Conservation (phyloP, 768 basidiomycete genomes). For the Fomitopsis pulvina region DNA sequence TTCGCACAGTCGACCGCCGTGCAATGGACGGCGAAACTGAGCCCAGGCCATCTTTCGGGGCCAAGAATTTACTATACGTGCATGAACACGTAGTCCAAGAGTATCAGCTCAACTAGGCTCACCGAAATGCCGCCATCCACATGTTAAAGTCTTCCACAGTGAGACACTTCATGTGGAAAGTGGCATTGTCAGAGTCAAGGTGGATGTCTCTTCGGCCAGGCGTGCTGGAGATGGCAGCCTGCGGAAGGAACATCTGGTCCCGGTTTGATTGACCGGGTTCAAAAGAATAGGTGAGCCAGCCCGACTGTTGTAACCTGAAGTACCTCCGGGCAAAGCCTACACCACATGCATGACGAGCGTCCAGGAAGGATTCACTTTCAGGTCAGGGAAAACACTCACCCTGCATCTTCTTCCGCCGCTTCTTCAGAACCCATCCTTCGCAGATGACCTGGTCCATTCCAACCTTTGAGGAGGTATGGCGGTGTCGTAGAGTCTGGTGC, state of each 20-base stretch:
- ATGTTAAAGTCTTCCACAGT: slow-evolving; percentile 58
- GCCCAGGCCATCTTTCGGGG: slow-evolving; percentile 10
- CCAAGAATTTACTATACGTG: slow-evolving; percentile 51
- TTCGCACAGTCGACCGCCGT: slow-evolving; percentile 27
- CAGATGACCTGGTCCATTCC: slow-evolving; percentile 29
- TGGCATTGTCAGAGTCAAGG: slow-evolving; percentile 67
- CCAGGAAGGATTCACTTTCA: background rate
- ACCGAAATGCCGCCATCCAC: slow-evolving; percentile 79
- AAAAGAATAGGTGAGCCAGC: slow-evolving; percentile 69
- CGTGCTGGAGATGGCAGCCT: slow-evolving; percentile 73
- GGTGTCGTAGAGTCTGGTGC: background rate
- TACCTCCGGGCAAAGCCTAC: slow-evolving; percentile 82
- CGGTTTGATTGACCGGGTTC: slow-evolving; percentile 65
- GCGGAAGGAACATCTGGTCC: slow-evolving; percentile 55
- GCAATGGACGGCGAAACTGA: slow-evolving; percentile 26
- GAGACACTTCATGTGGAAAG: slow-evolving; percentile 81
- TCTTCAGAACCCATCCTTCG: slow-evolving; percentile 83
- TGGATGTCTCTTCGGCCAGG: slow-evolving; percentile 75
- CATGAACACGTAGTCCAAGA: background rate
- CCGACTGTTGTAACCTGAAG: slow-evolving; percentile 63
- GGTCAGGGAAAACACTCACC: slow-evolving; percentile 34
- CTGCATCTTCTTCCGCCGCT: slow-evolving; percentile 84
- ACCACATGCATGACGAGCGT: background rate
- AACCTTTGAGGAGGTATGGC: background rate
- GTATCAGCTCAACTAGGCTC: slow-evolving; percentile 8